Percentiles rank a stretch among this genome's conserved stretches.
Evolutionary conservation across 139 green algal genomes (phyloP).

Genomic region (Tetradesmus obliquus): DNA sequence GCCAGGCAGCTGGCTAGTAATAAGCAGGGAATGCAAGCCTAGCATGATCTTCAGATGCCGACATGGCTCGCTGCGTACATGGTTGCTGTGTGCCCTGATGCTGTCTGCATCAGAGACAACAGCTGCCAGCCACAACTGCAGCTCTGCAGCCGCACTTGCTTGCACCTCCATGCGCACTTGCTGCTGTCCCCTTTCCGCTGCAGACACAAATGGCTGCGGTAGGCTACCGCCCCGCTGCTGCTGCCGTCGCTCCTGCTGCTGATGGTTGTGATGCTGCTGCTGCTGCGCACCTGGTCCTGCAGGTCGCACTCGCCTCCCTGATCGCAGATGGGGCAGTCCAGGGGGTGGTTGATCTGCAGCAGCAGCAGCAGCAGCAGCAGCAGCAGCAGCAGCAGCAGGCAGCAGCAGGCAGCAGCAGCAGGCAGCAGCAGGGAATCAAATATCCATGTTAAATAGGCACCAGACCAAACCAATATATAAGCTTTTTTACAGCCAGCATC

Average conservation of each 20-base stretch:
- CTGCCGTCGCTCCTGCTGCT: not conserved
- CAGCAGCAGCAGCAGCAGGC: not conserved
- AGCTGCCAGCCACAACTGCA: not conserved
- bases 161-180: not conserved
- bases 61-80: not conserved
- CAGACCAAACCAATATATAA: not conserved
- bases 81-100: not conserved
- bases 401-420: not conserved
- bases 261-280: not conserved
- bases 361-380: not conserved
- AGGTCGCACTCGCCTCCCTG: constrained; percentile 99
- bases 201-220: too few species aligned
- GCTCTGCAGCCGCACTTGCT: not conserved
- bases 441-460: not conserved
- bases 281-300: constrained; percentile 81
- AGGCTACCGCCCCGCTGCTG: not conserved
- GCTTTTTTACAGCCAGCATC: not conserved
- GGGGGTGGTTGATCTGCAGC: constrained; percentile 95
- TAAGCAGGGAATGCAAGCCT: not conserved
- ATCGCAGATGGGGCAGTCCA: constrained; percentile 99
- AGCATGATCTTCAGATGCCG: not conserved
- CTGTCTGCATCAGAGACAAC: not conserved
- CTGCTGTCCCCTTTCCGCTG: too few species aligned
- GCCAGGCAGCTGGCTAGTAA: too few species aligned
- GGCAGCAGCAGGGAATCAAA: not conserved